A percentile compares a stretch with the other conserved stretches of the same genome.
Evolutionary conservation across 352 stramenopile species (phyloP).

Genomic region (Globisporangium parvum): DNA sequence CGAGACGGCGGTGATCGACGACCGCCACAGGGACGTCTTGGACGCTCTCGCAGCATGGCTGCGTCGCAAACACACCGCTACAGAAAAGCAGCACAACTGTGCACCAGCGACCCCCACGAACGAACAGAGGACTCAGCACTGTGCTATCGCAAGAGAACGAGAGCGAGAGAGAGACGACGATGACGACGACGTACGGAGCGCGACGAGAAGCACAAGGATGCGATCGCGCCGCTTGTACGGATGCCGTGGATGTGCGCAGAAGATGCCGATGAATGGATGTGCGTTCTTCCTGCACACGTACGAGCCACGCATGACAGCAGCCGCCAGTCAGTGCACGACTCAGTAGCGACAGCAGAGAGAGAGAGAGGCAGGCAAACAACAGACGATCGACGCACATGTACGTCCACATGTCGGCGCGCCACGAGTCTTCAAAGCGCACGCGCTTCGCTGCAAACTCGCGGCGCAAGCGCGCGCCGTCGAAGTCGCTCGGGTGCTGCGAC

Average conservation of each 20-base stretch:
- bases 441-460: slow-evolving; percentile 48
- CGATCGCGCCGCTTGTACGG: slow-evolving; percentile 47
- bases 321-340: no score
- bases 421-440: slow-evolving; percentile 37
- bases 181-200: slow-evolving; percentile 27
- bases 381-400: slow-evolving; percentile 42
- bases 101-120: no score
- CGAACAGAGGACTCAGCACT: no score
- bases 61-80: slow-evolving; percentile 35
- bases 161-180: no score
- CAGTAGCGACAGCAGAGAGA: neutral
- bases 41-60: slow-evolving; percentile 29
- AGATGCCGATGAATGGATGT: slow-evolving; percentile 40
- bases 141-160: neutral
- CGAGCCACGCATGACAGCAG: neutral
- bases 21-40: slow-evolving; percentile 16
- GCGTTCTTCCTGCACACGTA: slow-evolving; percentile 34
- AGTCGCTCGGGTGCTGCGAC: slow-evolving; percentile 1
- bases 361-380: neutral
- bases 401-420: slow-evolving; percentile 38
- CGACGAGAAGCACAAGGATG: slow-evolving; percentile 37
- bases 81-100: slow-evolving; percentile 33
- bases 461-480: slow-evolving; percentile 15
- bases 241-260: slow-evolving; percentile 37
- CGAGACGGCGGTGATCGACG: slow-evolving; percentile 1